Percentiles rank a stretch among this genome's conserved stretches.
These are phyloP conservation scores for Krasilnikovozyma curviuscula DNA, from an alignment of 768 basidiomycete species.

Conservation along the genomic window DNA sequence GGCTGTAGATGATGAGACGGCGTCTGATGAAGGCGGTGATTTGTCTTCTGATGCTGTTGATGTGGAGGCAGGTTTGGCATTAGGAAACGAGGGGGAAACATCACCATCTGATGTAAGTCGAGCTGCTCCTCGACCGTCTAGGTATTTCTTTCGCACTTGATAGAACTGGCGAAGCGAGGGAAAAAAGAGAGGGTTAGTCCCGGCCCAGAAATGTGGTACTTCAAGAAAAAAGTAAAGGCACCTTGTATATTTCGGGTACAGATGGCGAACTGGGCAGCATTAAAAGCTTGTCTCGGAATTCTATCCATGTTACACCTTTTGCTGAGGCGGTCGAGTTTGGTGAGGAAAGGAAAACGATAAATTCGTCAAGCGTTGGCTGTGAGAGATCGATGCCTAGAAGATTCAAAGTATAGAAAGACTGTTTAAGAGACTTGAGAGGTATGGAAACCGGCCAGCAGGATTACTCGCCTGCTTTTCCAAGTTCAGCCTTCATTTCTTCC, in stretches of 20 bases:
- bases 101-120: slow-evolving; percentile 79
- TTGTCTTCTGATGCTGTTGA: neutral
- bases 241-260: slow-evolving; percentile 55
- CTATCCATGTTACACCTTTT: slow-evolving; percentile 46
- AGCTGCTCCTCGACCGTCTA: slow-evolving; percentile 53
- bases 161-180: slow-evolving; percentile 13
- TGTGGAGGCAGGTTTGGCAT: slow-evolving; percentile 2
- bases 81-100: slow-evolving; percentile 25
- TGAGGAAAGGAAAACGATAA: slow-evolving; percentile 52
- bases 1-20: neutral
- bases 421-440: neutral
- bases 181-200: neutral
- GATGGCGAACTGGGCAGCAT: slow-evolving; percentile 65
- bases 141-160: slow-evolving; percentile 25
- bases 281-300: slow-evolving; percentile 78
- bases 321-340: slow-evolving; percentile 27
- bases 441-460: neutral
- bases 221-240: slow-evolving; percentile 40
- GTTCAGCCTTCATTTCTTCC: neutral
- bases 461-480: slow-evolving; percentile 9
- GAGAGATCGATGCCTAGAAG: slow-evolving; percentile 49
- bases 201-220: slow-evolving; percentile 42
- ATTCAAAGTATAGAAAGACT: neutral
- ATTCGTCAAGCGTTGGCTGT: slow-evolving; percentile 51
- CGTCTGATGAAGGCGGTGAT: slow-evolving; percentile 33